Conservation (phyloP, 2,329 filamentous ascomycete species). For the Coniochaeta pulveracea region DNA sequence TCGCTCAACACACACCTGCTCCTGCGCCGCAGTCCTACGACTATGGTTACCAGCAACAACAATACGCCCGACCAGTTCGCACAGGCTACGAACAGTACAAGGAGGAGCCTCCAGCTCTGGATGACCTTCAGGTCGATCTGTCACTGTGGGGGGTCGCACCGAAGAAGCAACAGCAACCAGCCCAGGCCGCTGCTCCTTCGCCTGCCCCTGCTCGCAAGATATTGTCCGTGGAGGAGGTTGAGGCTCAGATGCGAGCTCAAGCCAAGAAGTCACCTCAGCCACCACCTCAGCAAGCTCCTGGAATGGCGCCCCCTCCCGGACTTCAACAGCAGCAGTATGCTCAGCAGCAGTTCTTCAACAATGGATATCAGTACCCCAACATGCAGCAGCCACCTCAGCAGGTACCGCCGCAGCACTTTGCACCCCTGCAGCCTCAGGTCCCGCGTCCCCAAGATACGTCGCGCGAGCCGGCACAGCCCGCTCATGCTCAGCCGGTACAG, state of each 20-base stretch:
- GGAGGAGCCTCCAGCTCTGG: slow-evolving; percentile 74
- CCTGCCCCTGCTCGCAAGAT: slow-evolving; percentile 51
- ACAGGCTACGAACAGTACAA: slow-evolving; percentile 90
- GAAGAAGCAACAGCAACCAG: slow-evolving; percentile 31
- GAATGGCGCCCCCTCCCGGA: slow-evolving; percentile 11
- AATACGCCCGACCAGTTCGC: slow-evolving; percentile 48
- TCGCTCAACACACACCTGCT: slow-evolving; percentile 21
- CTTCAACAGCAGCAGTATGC: slow-evolving; percentile 14
- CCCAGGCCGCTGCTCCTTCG: slow-evolving; percentile 16
- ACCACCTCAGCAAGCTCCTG: slow-evolving; percentile 21
- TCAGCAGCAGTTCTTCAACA: slow-evolving; percentile 12
- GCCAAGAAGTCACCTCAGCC: slow-evolving; percentile 36
- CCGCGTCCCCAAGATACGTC: slow-evolving; percentile 4
- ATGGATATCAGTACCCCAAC: slow-evolving; percentile 12
- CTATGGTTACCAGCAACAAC: slow-evolving; percentile 19
- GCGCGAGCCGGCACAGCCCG: slow-evolving; percentile 8
- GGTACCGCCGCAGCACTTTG: slow-evolving; percentile 8
- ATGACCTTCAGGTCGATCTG: slow-evolving; percentile 84
- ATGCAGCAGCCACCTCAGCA: slow-evolving; percentile 10
- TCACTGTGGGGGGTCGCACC: slow-evolving; percentile 80
- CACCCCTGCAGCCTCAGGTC: slow-evolving; percentile 7
- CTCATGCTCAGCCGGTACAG: slow-evolving; percentile 37
- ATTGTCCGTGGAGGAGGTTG: slow-evolving; percentile 94
- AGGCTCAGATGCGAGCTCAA: slow-evolving; percentile 78
- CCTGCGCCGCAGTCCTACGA: slow-evolving; percentile 22